phyloP scores from a whole-genome alignment of 1,139 yeast species.

The Protomyces macrosporus region DNA sequence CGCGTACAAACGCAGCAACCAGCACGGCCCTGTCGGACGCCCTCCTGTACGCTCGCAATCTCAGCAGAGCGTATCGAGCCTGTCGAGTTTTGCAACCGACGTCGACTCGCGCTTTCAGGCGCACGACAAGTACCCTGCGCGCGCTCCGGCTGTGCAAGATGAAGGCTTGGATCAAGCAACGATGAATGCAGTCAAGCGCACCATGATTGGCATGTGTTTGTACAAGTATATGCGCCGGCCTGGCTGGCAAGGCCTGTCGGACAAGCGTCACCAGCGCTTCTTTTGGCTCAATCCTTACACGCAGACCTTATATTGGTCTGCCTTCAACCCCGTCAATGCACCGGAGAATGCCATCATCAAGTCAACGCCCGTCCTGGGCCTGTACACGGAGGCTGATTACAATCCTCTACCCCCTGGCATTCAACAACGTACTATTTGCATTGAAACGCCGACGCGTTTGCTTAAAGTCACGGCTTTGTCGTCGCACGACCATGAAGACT shows the following conservation, averaged over 20 bases:
- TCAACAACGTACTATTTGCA: constrained; percentile 75
- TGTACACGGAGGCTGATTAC: constrained; percentile 73
- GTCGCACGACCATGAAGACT: constrained; percentile 80
- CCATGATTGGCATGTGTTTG: constrained; percentile 86
- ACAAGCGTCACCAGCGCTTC: constrained; percentile 79
- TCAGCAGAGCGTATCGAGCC: constrained; percentile 12
- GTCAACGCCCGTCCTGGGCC: constrained; percentile 75
- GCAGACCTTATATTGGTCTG: constrained; percentile 84
- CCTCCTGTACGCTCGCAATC: constrained; percentile 7
- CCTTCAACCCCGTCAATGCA: constrained; percentile 63
- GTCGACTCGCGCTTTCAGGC: constrained; percentile 5
- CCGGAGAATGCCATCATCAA: constrained; percentile 56
- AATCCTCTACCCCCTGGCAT: constrained; percentile 89
- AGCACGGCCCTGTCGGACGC: background rate
- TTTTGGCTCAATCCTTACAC: constrained; percentile 98
- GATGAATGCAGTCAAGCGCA: constrained; percentile 84
- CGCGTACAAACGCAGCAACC: background rate
- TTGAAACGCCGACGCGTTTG: constrained; percentile 62
- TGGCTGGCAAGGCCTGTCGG: constrained; percentile 47
- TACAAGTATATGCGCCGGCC: constrained; percentile 68
- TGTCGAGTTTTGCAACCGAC: constrained; percentile 19
- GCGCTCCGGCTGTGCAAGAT: background rate
- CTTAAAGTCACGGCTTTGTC: constrained; percentile 83
- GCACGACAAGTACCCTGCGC: background rate
- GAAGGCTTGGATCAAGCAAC: constrained; percentile 39